Evolutionary conservation across 192 early-diverging fungal species (phyloP), one percentile per base, ranked within the genome.

Genomic region (Geosiphon pyriformis): DNA sequence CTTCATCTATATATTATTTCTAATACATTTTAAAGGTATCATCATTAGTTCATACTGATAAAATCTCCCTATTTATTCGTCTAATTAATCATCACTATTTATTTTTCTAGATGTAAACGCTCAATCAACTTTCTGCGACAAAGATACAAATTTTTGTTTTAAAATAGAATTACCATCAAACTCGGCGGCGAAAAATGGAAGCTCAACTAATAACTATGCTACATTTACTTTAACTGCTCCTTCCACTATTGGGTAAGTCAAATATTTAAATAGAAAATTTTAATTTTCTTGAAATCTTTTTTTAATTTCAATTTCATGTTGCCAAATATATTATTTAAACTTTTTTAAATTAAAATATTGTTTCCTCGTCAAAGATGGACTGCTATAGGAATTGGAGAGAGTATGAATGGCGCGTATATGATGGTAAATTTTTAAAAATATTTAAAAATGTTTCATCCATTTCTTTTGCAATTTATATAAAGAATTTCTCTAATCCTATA

Each of bases 361-460:
- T 2, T 18, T n/a, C 34, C 15, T 31, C 30, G 4, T 11, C 29
- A n/a, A n/a, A 67, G 65, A n/a, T 67, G 65, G 65, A 20, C 57
- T 4, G 65, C 30, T 10, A 12, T 67, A 46, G 65, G 65, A 15
- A 10, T 67, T 30, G 65, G 65, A 6, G 7, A 47, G 6, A 4
- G 23, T 48, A 67, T 67, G 65, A 11, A 20, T 3, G 65, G 35
- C 6, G 23, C 30, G 17, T 67, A 67, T 42, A 34, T 67, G 37
- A 33, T 67, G 65, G 65, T 67, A 57, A 20, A 3, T 57, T 56
- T 23, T 57, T 3, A 12, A 29, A 23, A 0, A 4, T 46, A 2
- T 17, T n/a, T 30, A 46, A n/a, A 20, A n/a, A 27, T 12, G 26
- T 33, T 12, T 7, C 17, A 30, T 23, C 29, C 22, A 30, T 30